Conservation (phyloP, 371 early-diverging fungal genomes). For the Lichtheimia hyalospora region DNA sequence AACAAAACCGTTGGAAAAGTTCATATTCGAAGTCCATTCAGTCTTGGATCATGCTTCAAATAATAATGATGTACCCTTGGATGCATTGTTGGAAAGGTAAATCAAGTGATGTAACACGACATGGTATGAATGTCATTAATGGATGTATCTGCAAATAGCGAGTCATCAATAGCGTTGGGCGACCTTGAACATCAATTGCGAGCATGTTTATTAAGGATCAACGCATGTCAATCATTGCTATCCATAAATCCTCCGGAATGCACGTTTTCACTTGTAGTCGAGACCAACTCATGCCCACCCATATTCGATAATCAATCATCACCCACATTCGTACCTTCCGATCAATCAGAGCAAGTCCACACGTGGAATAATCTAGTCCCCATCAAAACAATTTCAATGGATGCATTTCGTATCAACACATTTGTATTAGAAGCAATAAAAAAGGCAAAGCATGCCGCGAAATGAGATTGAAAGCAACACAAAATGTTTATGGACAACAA, state of each 20-base stretch:
- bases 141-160: conserved; percentile 5
- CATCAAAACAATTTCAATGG: conserved; percentile 47
- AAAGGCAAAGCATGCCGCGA: conserved; percentile 20
- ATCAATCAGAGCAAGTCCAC: background rate
- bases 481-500: too few species aligned
- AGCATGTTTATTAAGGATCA: conserved; percentile 42
- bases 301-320: background rate
- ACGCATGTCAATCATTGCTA: conserved; percentile 17
- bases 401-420: conserved; percentile 29
- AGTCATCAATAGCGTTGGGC: conserved; percentile 20
- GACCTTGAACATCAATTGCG: conserved; percentile 48
- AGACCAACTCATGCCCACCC: conserved; percentile 26
- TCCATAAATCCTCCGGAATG: conserved; percentile 15
- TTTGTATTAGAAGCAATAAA: conserved; percentile 19
- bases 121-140: too few species aligned
- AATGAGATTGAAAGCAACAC: background rate
- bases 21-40: conserved; percentile 52
- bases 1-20: conserved; percentile 39
- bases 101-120: too few species aligned
- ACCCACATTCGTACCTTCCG: too few species aligned
- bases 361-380: conserved; percentile 31
- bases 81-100: conserved; percentile 3
- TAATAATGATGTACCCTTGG: conserved; percentile 7
- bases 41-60: conserved; percentile 9
- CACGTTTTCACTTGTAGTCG: conserved; percentile 43